phyloP scores from a whole-genome alignment of 192 early-diverging fungal species.

The Podila epigama region DNA sequence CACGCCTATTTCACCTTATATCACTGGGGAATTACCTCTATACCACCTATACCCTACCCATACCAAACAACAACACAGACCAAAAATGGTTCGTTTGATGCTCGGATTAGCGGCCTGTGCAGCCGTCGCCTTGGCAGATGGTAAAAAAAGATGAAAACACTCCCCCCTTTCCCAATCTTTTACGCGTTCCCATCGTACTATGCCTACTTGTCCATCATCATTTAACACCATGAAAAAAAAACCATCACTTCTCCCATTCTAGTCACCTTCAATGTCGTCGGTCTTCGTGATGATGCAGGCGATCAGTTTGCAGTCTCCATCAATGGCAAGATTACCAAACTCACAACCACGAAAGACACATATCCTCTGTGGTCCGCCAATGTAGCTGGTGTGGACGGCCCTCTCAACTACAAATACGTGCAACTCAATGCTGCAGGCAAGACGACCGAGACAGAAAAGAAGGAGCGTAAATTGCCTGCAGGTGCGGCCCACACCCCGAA shows the following conservation, averaged over 20 bases:
- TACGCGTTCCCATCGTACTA: neutral
- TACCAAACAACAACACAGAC: neutral
- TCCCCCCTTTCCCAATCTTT: neutral
- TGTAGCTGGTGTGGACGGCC: conserved; percentile 18
- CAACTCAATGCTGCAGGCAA: conserved; percentile 14
- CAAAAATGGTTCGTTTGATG: conserved; percentile 35
- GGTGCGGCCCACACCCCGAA: conserved; percentile 28
- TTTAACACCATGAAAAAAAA: neutral
- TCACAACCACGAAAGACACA: conserved; percentile 13
- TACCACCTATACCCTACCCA: neutral
- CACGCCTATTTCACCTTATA: conserved; percentile 4
- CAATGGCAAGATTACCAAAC: conserved; percentile 36
- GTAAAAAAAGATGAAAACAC: neutral
- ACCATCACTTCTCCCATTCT: neutral
- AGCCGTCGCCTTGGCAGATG: conserved; percentile 34
- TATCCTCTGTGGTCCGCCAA: conserved; percentile 48
- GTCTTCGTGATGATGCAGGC: conserved; percentile 7
- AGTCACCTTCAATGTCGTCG: conserved; percentile 46
- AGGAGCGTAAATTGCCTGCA: conserved; percentile 11
- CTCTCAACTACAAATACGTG: conserved; percentile 28
- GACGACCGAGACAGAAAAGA: conserved; percentile 7
- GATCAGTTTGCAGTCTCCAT: conserved; percentile 29
- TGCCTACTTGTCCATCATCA: no score
- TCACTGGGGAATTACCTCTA: neutral
- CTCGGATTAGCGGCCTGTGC: conserved; percentile 42